Conservation (phyloP, 768 basidiomycete genomes). For the Termitomyces sp. region DNA sequence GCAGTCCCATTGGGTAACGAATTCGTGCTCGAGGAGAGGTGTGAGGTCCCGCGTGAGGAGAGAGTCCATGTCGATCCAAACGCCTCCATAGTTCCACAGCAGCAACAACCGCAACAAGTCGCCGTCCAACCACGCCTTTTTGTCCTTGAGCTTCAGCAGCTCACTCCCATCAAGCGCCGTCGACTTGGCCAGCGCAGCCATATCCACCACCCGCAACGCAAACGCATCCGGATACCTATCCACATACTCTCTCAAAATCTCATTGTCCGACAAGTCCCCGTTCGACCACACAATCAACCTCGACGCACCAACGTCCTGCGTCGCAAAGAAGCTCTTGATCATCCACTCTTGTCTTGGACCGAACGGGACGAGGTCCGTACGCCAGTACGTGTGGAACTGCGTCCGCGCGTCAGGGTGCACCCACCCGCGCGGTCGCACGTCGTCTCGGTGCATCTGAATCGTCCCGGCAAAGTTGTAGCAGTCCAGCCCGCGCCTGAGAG, state of each 20-base stretch:
- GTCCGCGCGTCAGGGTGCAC: slow-evolving; percentile 46
- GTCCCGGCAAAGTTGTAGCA: slow-evolving; percentile 94
- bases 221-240: slow-evolving; percentile 68
- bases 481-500: slow-evolving; percentile 77
- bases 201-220: slow-evolving; percentile 67
- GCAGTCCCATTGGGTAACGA: slow-evolving; percentile 99
- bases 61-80: slow-evolving; percentile 99
- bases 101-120: slow-evolving; percentile 88
- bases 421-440: slow-evolving; percentile 15
- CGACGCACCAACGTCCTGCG: slow-evolving; percentile 66
- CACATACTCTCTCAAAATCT: slow-evolving; percentile 61
- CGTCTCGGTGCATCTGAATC: slow-evolving; percentile 40
- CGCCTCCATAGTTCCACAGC: slow-evolving; percentile 87
- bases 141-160: slow-evolving; percentile 61
- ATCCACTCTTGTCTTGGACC: slow-evolving; percentile 84
- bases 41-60: slow-evolving; percentile 84
- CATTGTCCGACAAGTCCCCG: slow-evolving; percentile 60
- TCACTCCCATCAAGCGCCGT: slow-evolving; percentile 73
- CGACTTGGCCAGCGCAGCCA: slow-evolving; percentile 62
- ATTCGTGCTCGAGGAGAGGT: slow-evolving; percentile 90
- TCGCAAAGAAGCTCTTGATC: slow-evolving; percentile 92
- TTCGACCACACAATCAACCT: slow-evolving; percentile 91
- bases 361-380: slow-evolving; percentile 83
- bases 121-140: slow-evolving; percentile 92
- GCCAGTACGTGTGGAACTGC: slow-evolving; percentile 93